Conservation (phyloP, 176 grass and related monocot genomes). For the Zizania latifolia region DNA sequence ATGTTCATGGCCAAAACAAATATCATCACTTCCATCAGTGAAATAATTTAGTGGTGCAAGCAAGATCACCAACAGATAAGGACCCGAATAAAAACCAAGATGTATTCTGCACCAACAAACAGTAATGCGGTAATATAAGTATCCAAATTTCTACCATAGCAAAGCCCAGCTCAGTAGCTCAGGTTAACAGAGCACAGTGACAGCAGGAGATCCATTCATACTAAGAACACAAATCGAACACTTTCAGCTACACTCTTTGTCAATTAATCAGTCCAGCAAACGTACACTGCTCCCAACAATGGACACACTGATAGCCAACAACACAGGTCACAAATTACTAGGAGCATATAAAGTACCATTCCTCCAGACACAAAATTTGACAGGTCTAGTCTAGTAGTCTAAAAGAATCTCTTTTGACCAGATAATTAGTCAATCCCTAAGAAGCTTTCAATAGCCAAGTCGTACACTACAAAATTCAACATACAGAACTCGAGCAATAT, state of each 20-base stretch:
- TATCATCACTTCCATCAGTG: background rate
- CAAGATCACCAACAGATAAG: background rate
- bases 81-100: background rate
- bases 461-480: background rate
- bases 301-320: background rate
- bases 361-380: background rate
- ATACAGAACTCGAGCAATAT: background rate
- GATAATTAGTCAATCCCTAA: background rate
- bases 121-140: background rate
- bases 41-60: background rate
- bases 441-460: background rate
- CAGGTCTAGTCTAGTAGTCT: no score
- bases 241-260: background rate
- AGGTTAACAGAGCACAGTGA: background rate
- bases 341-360: background rate
- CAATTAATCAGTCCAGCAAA: background rate
- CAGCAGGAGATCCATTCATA: background rate
- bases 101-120: background rate
- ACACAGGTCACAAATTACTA: background rate
- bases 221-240: background rate
- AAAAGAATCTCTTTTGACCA: background rate
- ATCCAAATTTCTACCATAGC: no score
- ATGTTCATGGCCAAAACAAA: no score
- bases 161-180: background rate
- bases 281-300: background rate